Evolutionary conservation across 257 asterid genomes (phyloP).

Genomic region (Sherardia arvensis): DNA sequence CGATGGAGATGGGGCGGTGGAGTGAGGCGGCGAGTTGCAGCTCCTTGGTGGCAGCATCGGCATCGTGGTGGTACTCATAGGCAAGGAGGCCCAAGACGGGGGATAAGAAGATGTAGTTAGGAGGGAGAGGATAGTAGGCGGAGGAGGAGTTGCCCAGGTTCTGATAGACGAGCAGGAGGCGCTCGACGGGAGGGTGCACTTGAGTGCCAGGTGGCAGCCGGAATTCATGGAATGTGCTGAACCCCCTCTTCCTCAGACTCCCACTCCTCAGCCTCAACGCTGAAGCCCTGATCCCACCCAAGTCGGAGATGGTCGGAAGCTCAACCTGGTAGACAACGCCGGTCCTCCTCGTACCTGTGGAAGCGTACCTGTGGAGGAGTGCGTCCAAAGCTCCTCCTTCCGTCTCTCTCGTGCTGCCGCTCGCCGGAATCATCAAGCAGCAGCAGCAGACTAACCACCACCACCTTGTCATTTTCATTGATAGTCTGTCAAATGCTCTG

Average conservation of each 20-base stretch:
- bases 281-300: not conserved
- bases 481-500: too few species aligned
- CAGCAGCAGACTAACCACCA: too few species aligned
- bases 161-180: not conserved
- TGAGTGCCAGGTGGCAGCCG: not conserved
- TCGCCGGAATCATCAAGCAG: too few species aligned
- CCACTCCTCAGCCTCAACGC: not conserved
- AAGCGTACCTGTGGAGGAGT: too few species aligned
- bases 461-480: too few species aligned
- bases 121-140: not conserved
- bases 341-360: not conserved
- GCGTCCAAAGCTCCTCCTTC: too few species aligned
- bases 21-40: conserved; percentile 44
- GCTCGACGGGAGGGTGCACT: not conserved
- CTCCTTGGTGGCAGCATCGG: conserved; percentile 16
- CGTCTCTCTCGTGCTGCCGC: too few species aligned
- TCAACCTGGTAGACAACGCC: not conserved
- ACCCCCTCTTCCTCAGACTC: not conserved
- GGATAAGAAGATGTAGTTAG: not conserved
- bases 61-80: not conserved
- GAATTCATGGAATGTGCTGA: not conserved
- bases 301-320: not conserved
- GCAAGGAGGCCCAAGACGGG: not conserved
- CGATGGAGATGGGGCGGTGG: conserved; percentile 48
- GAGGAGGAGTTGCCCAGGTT: not conserved